Conservation (phyloP, 805 yeast species). For the Diddensiella santjacobensis region DNA sequence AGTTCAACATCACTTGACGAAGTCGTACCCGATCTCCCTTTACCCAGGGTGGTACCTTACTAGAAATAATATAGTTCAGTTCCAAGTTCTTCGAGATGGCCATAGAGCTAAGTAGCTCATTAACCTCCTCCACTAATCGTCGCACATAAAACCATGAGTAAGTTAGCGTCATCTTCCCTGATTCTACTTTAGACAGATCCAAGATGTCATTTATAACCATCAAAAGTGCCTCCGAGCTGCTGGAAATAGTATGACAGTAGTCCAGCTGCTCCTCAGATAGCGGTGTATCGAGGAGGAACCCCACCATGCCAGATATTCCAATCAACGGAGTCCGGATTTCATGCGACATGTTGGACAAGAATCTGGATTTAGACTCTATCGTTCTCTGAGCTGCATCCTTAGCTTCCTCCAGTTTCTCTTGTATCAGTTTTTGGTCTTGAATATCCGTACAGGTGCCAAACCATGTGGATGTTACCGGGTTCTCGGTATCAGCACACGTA, state of each 20-base stretch:
- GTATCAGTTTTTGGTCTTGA: constrained; percentile 33
- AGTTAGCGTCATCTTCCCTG: constrained; percentile 34
- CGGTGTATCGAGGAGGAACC: constrained; percentile 32
- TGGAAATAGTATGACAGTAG: constrained; percentile 35
- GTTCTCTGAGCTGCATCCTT: constrained; percentile 35
- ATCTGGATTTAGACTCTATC: constrained; percentile 37
- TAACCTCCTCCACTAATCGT: constrained; percentile 33
- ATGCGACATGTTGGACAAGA: constrained; percentile 36
- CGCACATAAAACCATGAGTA: constrained; percentile 32
- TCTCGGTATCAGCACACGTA: constrained; percentile 22
- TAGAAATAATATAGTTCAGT: constrained; percentile 30
- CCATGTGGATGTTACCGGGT: constrained; percentile 24
- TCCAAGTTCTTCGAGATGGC: constrained; percentile 34
- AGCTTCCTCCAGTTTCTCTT: constrained; percentile 33
- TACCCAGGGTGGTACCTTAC: constrained; percentile 31
- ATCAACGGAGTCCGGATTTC: constrained; percentile 36
- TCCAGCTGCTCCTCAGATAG: constrained; percentile 34
- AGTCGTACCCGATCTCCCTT: constrained; percentile 35
- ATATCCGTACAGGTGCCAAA: constrained; percentile 36
- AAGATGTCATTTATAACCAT: constrained; percentile 36
- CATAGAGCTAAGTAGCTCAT: constrained; percentile 32
- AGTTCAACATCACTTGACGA: constrained; percentile 33
- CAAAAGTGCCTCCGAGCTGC: constrained; percentile 32
- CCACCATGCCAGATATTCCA: constrained; percentile 37
- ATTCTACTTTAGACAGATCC: constrained; percentile 35